Evolutionary conservation across 495 filamentous ascomycete genomes (phyloP).

Genomic region (Aspergillus hancockii): DNA sequence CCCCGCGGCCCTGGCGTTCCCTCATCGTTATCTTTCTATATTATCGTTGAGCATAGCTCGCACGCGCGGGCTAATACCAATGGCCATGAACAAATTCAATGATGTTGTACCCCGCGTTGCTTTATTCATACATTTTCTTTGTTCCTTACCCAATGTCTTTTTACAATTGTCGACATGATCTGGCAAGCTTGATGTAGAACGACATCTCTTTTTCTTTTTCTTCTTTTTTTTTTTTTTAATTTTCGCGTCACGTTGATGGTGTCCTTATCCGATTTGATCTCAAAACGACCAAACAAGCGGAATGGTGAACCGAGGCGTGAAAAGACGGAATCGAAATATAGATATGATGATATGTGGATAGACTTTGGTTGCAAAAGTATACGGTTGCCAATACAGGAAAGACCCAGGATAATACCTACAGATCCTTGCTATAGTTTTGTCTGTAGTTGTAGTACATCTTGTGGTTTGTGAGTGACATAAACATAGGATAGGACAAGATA

Average conservation of each 20-base stretch:
- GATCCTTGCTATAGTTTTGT: not conserved
- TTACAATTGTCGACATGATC: conserved; percentile 4
- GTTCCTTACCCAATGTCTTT: not conserved
- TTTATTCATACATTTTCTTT: conserved; percentile 12
- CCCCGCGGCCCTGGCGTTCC: not conserved
- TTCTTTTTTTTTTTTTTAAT: conserved; percentile 1
- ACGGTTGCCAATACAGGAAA: not conserved
- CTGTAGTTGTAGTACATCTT: not conserved
- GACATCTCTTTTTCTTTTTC: too few relatives aligned
- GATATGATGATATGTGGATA: conserved; percentile 2
- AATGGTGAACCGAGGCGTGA: not conserved
- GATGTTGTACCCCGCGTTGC: conserved; percentile 17
- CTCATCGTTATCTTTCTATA: conserved; percentile 9
- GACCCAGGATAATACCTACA: not conserved
- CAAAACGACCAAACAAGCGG: not conserved
- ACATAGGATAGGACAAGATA: too few relatives aligned
- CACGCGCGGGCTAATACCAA: conserved; percentile 23
- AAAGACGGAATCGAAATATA: not conserved
- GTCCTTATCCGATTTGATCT: not conserved
- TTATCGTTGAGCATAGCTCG: conserved; percentile 10
- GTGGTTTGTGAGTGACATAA: too few relatives aligned
- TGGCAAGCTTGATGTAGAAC: conserved; percentile 10
- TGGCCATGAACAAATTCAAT: conserved; percentile 27
- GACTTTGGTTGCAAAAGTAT: conserved; percentile 1
- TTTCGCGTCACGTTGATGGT: not conserved